Base-by-base conservation (phyloP, 2,329 filamentous ascomycete genomes). In the Nakataea oryzae region DNA sequence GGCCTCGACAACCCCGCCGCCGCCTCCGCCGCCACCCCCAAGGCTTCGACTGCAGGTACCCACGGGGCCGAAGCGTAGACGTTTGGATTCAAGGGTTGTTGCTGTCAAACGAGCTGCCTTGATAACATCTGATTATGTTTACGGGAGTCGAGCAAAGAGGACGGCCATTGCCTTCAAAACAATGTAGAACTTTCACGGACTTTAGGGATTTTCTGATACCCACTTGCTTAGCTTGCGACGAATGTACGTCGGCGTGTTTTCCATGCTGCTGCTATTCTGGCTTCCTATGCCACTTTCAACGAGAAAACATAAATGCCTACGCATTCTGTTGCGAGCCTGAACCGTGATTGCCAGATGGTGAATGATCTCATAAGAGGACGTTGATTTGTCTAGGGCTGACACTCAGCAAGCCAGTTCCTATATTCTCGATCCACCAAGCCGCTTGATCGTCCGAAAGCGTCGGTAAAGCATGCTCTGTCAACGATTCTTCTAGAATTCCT, bases 1-100 rank as follows among this genome's bases (percentile, higher is more conserved):
- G 85, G 84, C 67, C 72, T 88, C 6, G 86, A 88, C 67, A 83
- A 82, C 13, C 79, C 80, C 1, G 73, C 76, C 70, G 34, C 73
- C 59, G 57, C 68, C 14, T n/a, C 58, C 24, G 57, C 57, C 8
- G 57, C 57, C 24, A 34, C 57, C 24, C 57, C 32, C 32, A 58
- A 58, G 32, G 30, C 30, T 47, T 21, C 4, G n/a, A 13, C 34
- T 28, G 26, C 58, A 7, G 26, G 13, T 24, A 14, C 58, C 27
- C 24, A 27, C 12, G 54, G 24, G 54, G 24, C 24, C 26, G 54
- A 50, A 50, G 41, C 41, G 21, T 50, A 24, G 21, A n/a, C 24
- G 26, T 24, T 4, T 59, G 47, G 58, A 59, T 9, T 21, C 4
- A 32, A 59, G 24, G 26, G 12, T 28, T 54, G 26, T 24, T 50